Conservation (phyloP, 805 yeast species). For the Pichia nakasei region DNA sequence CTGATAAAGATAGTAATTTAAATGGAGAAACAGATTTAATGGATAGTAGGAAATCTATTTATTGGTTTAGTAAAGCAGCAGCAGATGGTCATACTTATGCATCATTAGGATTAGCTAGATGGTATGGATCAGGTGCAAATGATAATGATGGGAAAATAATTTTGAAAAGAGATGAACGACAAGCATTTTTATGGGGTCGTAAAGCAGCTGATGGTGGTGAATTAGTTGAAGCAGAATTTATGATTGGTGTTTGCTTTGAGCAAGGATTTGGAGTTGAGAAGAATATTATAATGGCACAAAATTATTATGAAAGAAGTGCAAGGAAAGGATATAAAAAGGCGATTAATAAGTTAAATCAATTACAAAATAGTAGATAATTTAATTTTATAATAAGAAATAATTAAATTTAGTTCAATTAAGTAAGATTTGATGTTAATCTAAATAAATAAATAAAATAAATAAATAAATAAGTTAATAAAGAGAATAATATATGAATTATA, state of each 20-base stretch:
- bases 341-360: conserved; percentile 26
- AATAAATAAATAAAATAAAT: neutral
- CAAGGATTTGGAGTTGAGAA: conserved; percentile 50
- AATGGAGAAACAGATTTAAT: conserved; percentile 25
- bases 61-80: conserved; percentile 70
- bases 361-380: conserved; percentile 1
- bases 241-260: conserved; percentile 59
- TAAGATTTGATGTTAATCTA: neutral
- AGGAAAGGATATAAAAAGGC: conserved; percentile 56
- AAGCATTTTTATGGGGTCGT: conserved; percentile 60
- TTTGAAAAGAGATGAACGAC: conserved; percentile 46
- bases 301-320: conserved; percentile 53
- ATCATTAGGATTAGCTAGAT: conserved; percentile 65
- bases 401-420: too few relatives aligned
- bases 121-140: conserved; percentile 66
- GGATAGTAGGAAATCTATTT: conserved; percentile 51
- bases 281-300: conserved; percentile 35
- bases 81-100: conserved; percentile 56
- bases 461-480: neutral
- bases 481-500: conserved; percentile 1
- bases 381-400: too few relatives aligned
- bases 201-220: conserved; percentile 51
- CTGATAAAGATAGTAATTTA: conserved; percentile 23
- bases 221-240: conserved; percentile 55
- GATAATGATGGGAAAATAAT: conserved; percentile 25